Evolutionary conservation across 2,329 filamentous ascomycete genomes (phyloP).

Genomic region (Chrysosporium queenslandicum): DNA sequence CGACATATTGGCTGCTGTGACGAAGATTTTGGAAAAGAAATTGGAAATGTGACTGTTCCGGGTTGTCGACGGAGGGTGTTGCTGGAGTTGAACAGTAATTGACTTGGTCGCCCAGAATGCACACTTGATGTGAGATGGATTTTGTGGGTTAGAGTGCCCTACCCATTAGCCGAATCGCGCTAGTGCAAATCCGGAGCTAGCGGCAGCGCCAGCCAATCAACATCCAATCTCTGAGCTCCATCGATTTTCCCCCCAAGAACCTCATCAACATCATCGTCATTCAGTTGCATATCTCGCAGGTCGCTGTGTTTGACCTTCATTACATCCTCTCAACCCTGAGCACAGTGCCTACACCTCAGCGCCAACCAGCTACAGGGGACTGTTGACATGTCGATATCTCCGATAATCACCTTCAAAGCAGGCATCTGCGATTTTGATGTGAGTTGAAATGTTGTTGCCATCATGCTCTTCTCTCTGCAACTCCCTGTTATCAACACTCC

Average conservation of each 20-base stretch:
- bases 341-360: background rate
- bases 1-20: constrained; percentile 46
- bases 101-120: constrained; percentile 27
- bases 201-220: constrained; percentile 8
- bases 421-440: constrained; percentile 80
- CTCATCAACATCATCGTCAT: constrained; percentile 16
- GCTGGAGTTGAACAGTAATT: constrained; percentile 29
- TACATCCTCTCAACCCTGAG: background rate
- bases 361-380: background rate
- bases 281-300: background rate
- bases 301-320: background rate
- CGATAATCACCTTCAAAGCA: constrained; percentile 93
- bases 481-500: background rate
- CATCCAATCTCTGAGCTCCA: background rate
- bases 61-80: constrained; percentile 37
- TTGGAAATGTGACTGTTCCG: constrained; percentile 24
- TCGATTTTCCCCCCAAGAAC: constrained; percentile 9
- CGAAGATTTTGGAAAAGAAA: constrained; percentile 32
- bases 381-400: constrained; percentile 63
- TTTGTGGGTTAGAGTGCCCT: constrained; percentile 39
- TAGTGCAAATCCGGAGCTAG: constrained; percentile 28
- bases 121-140: constrained; percentile 29
- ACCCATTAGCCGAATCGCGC: constrained; percentile 32
- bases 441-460: constrained; percentile 31
- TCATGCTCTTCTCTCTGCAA: constrained; percentile 1